Conservation (phyloP, 345 rosid genomes). For the Hypericum perforatum region DNA sequence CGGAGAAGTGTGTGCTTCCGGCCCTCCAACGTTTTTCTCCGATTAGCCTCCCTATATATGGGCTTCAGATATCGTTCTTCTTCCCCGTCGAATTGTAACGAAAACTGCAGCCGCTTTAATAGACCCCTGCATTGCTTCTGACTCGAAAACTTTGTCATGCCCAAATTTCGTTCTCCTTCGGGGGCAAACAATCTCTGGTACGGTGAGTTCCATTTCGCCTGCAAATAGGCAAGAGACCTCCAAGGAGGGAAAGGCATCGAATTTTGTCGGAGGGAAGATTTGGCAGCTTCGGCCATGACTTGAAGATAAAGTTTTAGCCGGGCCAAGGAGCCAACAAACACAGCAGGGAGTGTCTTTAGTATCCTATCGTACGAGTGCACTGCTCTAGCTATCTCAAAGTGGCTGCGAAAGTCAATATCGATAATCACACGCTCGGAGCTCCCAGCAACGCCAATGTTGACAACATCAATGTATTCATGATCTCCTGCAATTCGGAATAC, state of each 20-base stretch:
- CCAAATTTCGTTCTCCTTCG: slow-evolving; percentile 21
- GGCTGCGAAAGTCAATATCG: slow-evolving; percentile 81
- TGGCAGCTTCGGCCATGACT: slow-evolving; percentile 83
- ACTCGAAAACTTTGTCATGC: slow-evolving; percentile 14
- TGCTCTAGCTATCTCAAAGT: slow-evolving; percentile 91
- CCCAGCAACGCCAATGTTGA: slow-evolving; percentile 51
- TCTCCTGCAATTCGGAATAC: slow-evolving; percentile 46
- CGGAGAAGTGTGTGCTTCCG: slow-evolving; percentile 31
- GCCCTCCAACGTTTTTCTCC: slow-evolving; percentile 48
- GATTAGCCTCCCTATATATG: slow-evolving; percentile 21
- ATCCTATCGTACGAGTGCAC: slow-evolving; percentile 71
- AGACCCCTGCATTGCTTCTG: slow-evolving; percentile 58
- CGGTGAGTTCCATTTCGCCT: slow-evolving; percentile 76
- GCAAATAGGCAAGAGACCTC: slow-evolving; percentile 79
- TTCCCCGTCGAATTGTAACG: slow-evolving; percentile 48
- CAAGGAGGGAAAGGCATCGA: slow-evolving; percentile 97
- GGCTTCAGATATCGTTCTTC: slow-evolving; percentile 44
- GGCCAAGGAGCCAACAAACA: slow-evolving; percentile 58
- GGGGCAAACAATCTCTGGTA: slow-evolving; percentile 44
- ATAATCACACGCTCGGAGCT: slow-evolving; percentile 62
- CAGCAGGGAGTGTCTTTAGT: slow-evolving; percentile 63
- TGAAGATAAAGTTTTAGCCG: slow-evolving; percentile 65
- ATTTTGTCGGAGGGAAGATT: slow-evolving; percentile 68
- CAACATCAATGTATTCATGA: slow-evolving; percentile 79
- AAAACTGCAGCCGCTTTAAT: slow-evolving; percentile 56